phyloP scores from a whole-genome alignment of 768 basidiomycete genomes.

The Boletus sp. region DNA sequence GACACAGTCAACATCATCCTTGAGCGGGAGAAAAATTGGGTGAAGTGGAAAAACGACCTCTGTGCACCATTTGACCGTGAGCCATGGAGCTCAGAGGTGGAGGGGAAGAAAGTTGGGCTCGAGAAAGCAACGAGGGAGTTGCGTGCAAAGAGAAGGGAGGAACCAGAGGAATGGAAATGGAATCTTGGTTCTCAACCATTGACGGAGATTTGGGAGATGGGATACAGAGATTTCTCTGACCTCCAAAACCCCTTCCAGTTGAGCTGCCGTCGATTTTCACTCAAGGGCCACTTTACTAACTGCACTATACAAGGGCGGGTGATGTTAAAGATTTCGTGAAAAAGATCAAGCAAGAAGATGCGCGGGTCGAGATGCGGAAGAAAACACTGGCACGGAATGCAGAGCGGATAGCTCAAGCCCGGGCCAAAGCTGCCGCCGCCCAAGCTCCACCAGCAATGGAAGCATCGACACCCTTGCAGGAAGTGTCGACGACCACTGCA shows the following conservation, averaged over 20 bases:
- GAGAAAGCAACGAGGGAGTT: conserved; percentile 57
- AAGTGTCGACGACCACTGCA: not conserved
- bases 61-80: conserved; percentile 79
- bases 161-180: conserved; percentile 62
- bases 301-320: conserved; percentile 47
- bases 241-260: conserved; percentile 67
- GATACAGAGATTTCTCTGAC: conserved; percentile 61
- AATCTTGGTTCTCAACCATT: conserved; percentile 63
- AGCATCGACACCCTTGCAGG: conserved; percentile 15
- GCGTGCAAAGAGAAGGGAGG: conserved; percentile 53
- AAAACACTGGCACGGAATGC: conserved; percentile 37
- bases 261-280: conserved; percentile 24
- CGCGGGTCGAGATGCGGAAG: conserved; percentile 51
- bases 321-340: conserved; percentile 73
- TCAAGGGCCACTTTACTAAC: conserved; percentile 1
- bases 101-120: conserved; percentile 50
- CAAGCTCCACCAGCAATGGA: conserved; percentile 23
- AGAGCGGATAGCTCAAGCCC: conserved; percentile 37
- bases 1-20: conserved; percentile 71
- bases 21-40: conserved; percentile 86
- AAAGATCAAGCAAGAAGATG: conserved; percentile 66
- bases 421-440: conserved; percentile 40
- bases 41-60: conserved; percentile 82
- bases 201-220: conserved; percentile 83
- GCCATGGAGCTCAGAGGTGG: conserved; percentile 50